Base-by-base conservation (phyloP, 768 basidiomycete species). In the Hericium alpestre region DNA sequence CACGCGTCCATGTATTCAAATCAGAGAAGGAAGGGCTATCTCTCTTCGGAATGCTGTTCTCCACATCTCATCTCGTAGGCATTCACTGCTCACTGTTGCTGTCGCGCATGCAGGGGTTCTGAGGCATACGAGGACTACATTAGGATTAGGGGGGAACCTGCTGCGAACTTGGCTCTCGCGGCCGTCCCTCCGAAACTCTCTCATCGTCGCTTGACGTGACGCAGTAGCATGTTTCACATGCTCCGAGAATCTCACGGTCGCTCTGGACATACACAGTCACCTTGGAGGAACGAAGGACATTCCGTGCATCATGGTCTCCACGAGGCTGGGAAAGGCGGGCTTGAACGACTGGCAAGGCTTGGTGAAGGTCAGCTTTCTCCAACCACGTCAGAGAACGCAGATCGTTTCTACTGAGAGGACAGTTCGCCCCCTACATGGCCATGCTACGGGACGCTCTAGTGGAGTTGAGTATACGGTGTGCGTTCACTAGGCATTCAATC, bases 11-110 rank as follows among this genome's bases (percentile, higher is more conserved):
- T 86, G 22, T 86, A 93, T 67, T 89, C 89, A 0, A 79, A 84
- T 58, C 84, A 83, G 67, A 89, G 83, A 95, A 93, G 65, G 90
- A 93, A 70, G 92, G 93, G 1, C 68, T 97, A 2, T 95, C 94
- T 2, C 73, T 98, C 3, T 95, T 87, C 68, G 87, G 95, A 86
- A 43, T 52, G 73, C 65, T 32, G 5, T 20, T n/a, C n/a, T 13
- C 32, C 20, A 27, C n/a, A 13, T 51, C 38, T n/a, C n/a, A n/a
- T 2, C 12, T 43, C 41, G 27, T 25, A 18, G 51, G 12, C 16
- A n/a, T n/a, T n/a, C n/a, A n/a, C n/a, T n/a, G n/a, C n/a, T n/a
- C n/a, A n/a, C n/a, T n/a, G n/a, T n/a, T n/a, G n/a, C 41, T 56
- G 39, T 47, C 39, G 54, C 55, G 32, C 37, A 47, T 39, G 46